phyloP scores from a whole-genome alignment of 1,139 yeast species.

The Suhomyces atakaporum region DNA sequence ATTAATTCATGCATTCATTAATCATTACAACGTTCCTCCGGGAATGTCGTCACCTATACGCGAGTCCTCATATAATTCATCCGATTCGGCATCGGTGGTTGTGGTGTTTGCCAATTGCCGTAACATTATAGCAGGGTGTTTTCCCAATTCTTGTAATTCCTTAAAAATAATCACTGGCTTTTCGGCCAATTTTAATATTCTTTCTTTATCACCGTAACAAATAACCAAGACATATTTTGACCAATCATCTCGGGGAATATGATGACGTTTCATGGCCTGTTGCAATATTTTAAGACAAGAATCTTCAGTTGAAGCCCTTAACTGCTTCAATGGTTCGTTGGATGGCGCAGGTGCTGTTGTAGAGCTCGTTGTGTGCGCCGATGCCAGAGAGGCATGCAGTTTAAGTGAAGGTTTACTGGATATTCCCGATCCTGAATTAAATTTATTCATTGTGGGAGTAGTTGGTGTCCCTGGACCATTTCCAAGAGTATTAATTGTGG shows the following conservation, averaged over 20 bases:
- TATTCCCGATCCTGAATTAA: conserved; percentile 4
- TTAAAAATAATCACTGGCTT: conserved; percentile 88
- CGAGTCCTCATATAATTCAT: conserved; percentile 40
- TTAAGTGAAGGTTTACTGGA: conserved; percentile 17
- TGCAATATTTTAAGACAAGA: conserved; percentile 88
- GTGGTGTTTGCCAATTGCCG: conserved; percentile 63
- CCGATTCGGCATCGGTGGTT: conserved; percentile 35
- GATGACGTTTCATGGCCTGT: conserved; percentile 87
- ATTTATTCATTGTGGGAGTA: conserved; percentile 12
- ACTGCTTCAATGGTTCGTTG: conserved; percentile 77
- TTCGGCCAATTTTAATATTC: conserved; percentile 81
- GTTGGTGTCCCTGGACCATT: conserved; percentile 13
- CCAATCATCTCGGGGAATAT: conserved; percentile 80
- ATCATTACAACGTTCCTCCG: conserved; percentile 49
- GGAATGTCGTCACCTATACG: conserved; percentile 54
- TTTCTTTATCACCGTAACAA: conserved; percentile 88
- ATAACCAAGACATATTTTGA: conserved; percentile 85
- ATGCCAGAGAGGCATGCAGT: conserved; percentile 19
- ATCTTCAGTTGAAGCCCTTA: conserved; percentile 88
- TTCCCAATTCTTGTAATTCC: conserved; percentile 82
- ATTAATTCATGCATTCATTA: conserved; percentile 4
- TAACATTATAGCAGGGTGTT: conserved; percentile 91
- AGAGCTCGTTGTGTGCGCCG: conserved; percentile 14
- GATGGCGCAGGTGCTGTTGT: conserved; percentile 8
- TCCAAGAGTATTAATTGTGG: conserved; percentile 15